These are phyloP conservation scores for Yarrowia sp. DNA, from an alignment of 805 yeast species.

Conservation along the genomic window DNA sequence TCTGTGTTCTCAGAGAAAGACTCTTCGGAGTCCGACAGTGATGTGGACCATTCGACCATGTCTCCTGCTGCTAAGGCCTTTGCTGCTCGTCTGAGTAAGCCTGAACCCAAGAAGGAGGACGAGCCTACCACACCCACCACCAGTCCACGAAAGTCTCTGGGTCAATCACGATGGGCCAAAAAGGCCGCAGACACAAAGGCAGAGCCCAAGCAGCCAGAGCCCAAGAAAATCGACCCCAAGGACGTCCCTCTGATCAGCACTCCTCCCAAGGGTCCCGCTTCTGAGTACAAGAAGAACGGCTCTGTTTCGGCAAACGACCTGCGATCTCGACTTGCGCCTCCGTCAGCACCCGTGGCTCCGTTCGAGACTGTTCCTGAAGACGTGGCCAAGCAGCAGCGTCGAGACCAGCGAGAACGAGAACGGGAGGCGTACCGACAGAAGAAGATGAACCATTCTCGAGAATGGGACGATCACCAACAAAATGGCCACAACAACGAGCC, in stretches of 20 bases:
- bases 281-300: conserved; percentile 19
- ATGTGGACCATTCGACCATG: conserved; percentile 23
- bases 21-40: conserved; percentile 27
- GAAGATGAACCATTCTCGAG: conserved; percentile 15
- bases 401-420: conserved; percentile 8
- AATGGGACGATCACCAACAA: conserved; percentile 23
- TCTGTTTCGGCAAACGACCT: conserved; percentile 15
- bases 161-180: conserved; percentile 21
- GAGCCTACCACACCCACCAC: conserved; percentile 3
- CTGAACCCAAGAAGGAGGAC: conserved; percentile 5
- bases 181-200: neutral
- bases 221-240: conserved; percentile 18
- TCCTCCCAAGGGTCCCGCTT: conserved; percentile 28
- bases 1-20: conserved; percentile 31
- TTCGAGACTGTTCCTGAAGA: conserved; percentile 28
- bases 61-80: conserved; percentile 33
- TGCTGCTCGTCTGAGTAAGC: conserved; percentile 25
- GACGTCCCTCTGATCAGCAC: conserved; percentile 32
- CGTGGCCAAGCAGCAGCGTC: conserved; percentile 15
- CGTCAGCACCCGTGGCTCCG: conserved; percentile 10
- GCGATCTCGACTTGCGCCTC: conserved; percentile 22
- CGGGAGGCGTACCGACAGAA: conserved; percentile 27
- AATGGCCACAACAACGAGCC: neutral
- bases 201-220: neutral
- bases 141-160: conserved; percentile 7